These are phyloP conservation scores for Amanita exitialis DNA, from an alignment of 768 basidiomycete species.

Conservation along the genomic window DNA sequence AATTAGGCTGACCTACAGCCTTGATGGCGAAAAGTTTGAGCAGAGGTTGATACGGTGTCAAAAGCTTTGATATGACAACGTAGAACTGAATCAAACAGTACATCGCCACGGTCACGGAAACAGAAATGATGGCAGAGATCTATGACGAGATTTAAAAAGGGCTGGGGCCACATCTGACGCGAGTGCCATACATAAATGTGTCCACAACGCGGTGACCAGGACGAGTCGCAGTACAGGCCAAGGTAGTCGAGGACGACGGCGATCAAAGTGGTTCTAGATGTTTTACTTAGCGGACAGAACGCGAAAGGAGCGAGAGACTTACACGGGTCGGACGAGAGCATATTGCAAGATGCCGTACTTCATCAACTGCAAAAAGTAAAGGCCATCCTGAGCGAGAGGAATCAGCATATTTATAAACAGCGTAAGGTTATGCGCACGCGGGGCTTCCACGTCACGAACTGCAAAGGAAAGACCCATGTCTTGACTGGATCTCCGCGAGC, in stretches of 20 bases:
- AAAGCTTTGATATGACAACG: slow-evolving; percentile 36
- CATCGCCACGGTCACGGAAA: slow-evolving; percentile 71
- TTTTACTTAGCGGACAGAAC: background rate
- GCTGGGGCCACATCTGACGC: too few relatives aligned
- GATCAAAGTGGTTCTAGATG: slow-evolving; percentile 39
- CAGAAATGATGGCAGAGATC: too few relatives aligned
- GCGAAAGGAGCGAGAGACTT: slow-evolving; percentile 11
- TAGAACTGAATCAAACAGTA: slow-evolving; percentile 71
- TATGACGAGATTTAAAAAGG: too few relatives aligned
- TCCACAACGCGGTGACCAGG: slow-evolving; percentile 59
- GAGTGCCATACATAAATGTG: too few relatives aligned
- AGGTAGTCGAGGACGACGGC: slow-evolving; percentile 56
- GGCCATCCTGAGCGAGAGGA: slow-evolving; percentile 36
- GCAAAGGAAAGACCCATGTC: slow-evolving; percentile 66
- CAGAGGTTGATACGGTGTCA: slow-evolving; percentile 53
- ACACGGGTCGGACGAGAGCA: slow-evolving; percentile 54
- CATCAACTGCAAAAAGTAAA: slow-evolving; percentile 64
- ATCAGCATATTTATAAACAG: too few relatives aligned
- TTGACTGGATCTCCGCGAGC: too few relatives aligned
- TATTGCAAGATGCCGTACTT: slow-evolving; percentile 73
- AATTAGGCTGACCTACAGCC: slow-evolving; percentile 43
- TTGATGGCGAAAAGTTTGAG: slow-evolving; percentile 66
- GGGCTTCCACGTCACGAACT: slow-evolving; percentile 54
- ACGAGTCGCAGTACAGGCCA: too few relatives aligned
- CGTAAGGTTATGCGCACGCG: slow-evolving; percentile 24